Percentiles rank a stretch among this genome's conserved stretches.
Conservation (phyloP, 208 protist genomes). For the Trichomonas vaginalis region DNA sequence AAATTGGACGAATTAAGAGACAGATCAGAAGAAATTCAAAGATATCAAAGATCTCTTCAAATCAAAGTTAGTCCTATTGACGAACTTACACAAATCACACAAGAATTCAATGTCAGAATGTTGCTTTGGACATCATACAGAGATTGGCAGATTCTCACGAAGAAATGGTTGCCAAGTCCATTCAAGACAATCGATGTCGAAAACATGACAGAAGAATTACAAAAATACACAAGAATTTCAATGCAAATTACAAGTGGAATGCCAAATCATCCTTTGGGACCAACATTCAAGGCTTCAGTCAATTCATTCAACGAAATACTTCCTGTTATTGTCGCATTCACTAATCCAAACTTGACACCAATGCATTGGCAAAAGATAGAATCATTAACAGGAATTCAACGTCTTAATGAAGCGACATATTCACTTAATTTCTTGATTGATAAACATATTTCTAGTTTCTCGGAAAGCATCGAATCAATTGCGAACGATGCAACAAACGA, state of each 20-base stretch:
- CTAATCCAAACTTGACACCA: slow-evolving; percentile 5
- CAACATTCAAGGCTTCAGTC: slow-evolving; percentile 21
- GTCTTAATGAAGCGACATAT: not conserved
- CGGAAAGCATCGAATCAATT: not conserved
- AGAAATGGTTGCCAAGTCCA: not conserved
- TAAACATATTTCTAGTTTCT: not conserved
- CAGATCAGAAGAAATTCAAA: slow-evolving; percentile 7
- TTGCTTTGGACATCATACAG: not conserved
- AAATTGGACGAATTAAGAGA: not conserved
- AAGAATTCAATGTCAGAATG: not conserved
- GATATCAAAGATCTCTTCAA: not conserved
- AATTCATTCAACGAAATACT: slow-evolving; percentile 15
- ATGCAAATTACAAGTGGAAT: not conserved
- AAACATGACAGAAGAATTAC: not conserved
- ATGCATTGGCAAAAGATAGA: slow-evolving; percentile 23
- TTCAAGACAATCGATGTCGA: slow-evolving; percentile 8
- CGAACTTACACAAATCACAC: not conserved
- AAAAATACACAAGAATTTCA: not conserved
- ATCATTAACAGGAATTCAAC: not conserved
- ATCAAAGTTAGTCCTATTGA: not conserved
- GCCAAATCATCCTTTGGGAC: not conserved
- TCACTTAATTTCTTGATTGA: not conserved
- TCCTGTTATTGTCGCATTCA: slow-evolving; percentile 22
- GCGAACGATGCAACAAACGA: slow-evolving; percentile 19
- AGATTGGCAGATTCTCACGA: not conserved